Evolutionary conservation across 2,329 filamentous ascomycete species (phyloP), one percentile per base, ranked within the genome.

Genomic region (Venturia nashicola): DNA sequence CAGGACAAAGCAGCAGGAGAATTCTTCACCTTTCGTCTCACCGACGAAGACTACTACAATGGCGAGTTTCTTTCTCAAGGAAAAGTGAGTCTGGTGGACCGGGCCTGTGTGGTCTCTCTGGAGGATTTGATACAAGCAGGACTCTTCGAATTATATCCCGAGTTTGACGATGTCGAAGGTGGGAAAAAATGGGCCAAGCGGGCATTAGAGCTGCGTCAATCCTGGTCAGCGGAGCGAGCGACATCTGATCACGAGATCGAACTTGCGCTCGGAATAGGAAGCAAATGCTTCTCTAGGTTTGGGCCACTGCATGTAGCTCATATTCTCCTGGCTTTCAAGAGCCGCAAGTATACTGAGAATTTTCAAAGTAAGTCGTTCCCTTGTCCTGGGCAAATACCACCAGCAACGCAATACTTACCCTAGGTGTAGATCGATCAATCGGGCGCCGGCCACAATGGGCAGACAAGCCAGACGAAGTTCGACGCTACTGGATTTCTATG

Each of bases 41-140:
- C 5, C 18, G 20, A 32, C 3, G 59, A 44, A 4, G 59, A 61
- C 11, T 61, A 42, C 27, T 43, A 61, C 16, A 61, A 61, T 23
- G 59, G 39, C 8, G 59, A 61, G 20, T 61, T 42, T 12, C 8
- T 61, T 2, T 61, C 59, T 18, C 59, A 61, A 43, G 59, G 59
- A 12, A 16, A 7, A 20, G 36, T 61, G 36, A 40, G 20, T 32
- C 9, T 42, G 1, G 6, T 9, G 2, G 40, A 32, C 44, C 34
- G 59, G 27, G 11, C 59, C 6, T 61, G 59, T 23, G 40, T 61
- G n/a, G 59, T 61, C 14, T 40, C 59, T 44, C 14, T 61, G 18
- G 40, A 61, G 18, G 43, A 20, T 2, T 27, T 61, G 59, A 43
- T 42, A 27, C 14, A 61, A 61, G 59, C 39, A 23, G 59, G 59